Conservation (phyloP, 257 asterid genomes). For the Vinca minor region DNA sequence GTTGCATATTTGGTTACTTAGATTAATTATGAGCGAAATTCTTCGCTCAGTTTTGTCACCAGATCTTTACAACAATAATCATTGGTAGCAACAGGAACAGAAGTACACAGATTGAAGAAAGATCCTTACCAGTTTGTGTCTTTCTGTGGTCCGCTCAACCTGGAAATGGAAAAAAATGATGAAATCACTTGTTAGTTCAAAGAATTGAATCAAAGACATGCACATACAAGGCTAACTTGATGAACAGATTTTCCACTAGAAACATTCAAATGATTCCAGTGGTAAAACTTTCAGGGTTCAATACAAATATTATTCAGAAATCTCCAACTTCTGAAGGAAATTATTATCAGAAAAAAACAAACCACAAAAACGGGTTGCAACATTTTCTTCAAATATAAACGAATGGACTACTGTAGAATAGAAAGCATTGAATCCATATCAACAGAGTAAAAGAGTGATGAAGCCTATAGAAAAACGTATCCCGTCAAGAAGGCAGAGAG, state of each 20-base stretch:
- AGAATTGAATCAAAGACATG: no score
- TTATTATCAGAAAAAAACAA: background rate
- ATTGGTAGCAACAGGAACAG: background rate
- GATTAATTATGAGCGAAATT: background rate
- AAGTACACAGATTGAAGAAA: background rate
- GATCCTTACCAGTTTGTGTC: conserved; percentile 55
- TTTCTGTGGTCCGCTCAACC: conserved; percentile 58
- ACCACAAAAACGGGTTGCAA: background rate
- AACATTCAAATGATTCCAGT: no score
- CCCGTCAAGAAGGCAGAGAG: no score
- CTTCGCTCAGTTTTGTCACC: background rate
- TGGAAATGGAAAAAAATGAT: conserved; percentile 30
- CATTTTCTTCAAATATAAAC: no score
- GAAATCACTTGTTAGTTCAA: conserved; percentile 19
- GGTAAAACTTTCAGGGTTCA: no score
- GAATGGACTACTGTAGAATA: no score
- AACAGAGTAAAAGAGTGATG: no score
- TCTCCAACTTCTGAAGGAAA: background rate
- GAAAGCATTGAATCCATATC: no score
- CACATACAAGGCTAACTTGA: no score
- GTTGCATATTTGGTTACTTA: background rate
- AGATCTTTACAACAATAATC: background rate
- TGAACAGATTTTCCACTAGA: background rate
- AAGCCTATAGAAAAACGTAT: no score
- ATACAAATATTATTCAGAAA: no score